Conservation (phyloP, 345 rosid genomes). For the Salix exigua region DNA sequence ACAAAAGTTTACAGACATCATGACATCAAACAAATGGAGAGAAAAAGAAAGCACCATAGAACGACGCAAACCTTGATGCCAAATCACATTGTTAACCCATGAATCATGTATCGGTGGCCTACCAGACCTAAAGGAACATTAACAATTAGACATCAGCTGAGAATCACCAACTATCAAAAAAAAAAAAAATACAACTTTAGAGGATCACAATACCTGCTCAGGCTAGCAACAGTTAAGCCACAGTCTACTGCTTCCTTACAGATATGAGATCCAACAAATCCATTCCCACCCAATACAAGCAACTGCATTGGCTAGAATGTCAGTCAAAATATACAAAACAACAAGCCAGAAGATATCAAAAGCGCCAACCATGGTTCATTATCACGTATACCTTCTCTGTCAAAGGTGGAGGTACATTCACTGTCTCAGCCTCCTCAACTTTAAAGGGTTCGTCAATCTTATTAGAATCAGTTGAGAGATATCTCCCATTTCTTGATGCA, state of each 20-base stretch:
- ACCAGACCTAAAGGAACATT: conserved; percentile 58
- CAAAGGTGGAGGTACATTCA: conserved; percentile 68
- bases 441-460: conserved; percentile 75
- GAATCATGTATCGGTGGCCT: conserved; percentile 63
- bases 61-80: conserved; percentile 74
- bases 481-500: conserved; percentile 41
- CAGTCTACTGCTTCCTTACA: conserved; percentile 83
- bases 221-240: conserved; percentile 75
- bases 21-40: neutral
- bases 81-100: conserved; percentile 69
- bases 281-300: conserved; percentile 97
- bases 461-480: conserved; percentile 60
- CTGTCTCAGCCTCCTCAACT: conserved; percentile 91
- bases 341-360: neutral
- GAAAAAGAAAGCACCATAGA: neutral
- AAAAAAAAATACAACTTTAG: neutral
- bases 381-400: conserved; percentile 61
- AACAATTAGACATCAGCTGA: neutral
- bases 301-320: conserved; percentile 40
- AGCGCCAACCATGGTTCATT: neutral
- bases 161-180: neutral
- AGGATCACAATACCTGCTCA: conserved; percentile 69
- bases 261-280: conserved; percentile 91
- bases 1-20: conserved; percentile 3
- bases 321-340: conserved; percentile 13